These are phyloP conservation scores for Lepiota venenata DNA, from an alignment of 768 basidiomycete genomes.

Conservation along the genomic window DNA sequence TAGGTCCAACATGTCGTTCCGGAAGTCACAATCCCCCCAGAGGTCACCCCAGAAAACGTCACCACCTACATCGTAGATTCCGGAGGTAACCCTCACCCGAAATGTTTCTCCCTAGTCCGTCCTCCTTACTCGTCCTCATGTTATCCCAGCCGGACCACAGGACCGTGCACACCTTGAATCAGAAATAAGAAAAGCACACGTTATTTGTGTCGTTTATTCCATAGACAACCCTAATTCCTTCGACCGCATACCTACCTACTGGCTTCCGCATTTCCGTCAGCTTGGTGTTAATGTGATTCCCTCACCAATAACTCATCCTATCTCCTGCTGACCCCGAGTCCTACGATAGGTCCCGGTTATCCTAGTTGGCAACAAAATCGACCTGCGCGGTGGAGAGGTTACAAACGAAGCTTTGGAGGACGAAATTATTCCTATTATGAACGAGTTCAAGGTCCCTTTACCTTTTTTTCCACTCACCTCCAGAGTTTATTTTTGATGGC, in stretches of 20 bases:
- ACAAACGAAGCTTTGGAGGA: conserved; percentile 93
- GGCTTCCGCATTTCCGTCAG: conserved; percentile 93
- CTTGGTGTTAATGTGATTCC: conserved; percentile 87
- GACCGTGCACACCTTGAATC: conserved; percentile 89
- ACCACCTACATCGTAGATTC: conserved; percentile 98
- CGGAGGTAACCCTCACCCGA: conserved; percentile 57
- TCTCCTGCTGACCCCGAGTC: neutral
- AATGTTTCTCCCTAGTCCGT: neutral
- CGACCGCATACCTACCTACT: conserved; percentile 96
- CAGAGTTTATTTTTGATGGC: conserved; percentile 1
- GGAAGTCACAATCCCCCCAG: conserved; percentile 96
- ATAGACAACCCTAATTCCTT: conserved; percentile 97
- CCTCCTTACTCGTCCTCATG: neutral
- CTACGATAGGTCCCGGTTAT: conserved; percentile 84
- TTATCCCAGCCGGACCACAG: conserved; percentile 66
- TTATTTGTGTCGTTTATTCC: conserved; percentile 96
- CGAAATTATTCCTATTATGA: conserved; percentile 96
- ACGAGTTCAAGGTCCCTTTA: conserved; percentile 88
- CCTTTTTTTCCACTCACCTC: neutral
- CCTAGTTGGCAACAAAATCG: conserved; percentile 97
- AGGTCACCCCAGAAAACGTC: conserved; percentile 96
- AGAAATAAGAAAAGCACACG: conserved; percentile 96
- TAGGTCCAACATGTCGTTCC: conserved; percentile 95
- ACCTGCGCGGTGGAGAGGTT: conserved; percentile 88
- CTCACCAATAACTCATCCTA: neutral